These are phyloP conservation scores for Cercospora zeae-maydis DNA, from an alignment of 2,329 filamentous ascomycete genomes.

Conservation along the genomic window DNA sequence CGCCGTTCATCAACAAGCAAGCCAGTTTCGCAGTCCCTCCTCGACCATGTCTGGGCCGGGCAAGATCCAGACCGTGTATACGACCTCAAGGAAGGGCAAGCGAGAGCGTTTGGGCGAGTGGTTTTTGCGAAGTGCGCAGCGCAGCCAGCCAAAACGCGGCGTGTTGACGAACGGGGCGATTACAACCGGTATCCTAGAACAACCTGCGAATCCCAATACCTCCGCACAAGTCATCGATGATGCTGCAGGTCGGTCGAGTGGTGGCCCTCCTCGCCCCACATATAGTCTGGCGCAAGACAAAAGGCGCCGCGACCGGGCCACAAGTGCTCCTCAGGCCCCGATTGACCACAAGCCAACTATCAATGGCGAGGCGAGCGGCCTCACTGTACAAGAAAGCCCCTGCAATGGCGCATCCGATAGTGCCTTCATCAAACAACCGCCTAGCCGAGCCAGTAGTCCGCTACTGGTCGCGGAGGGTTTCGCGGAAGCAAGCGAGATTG, in stretches of 20 bases:
- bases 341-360: neutral
- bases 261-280: neutral
- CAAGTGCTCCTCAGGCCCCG: neutral
- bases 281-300: neutral
- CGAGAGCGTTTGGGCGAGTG: conserved; percentile 9
- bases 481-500: conserved; percentile 6
- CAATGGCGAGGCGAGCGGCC: neutral
- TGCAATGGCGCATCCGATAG: neutral
- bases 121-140: conserved; percentile 6
- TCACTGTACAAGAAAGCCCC: neutral
- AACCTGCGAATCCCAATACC: neutral
- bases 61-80: conserved; percentile 10
- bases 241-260: neutral
- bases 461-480: neutral
- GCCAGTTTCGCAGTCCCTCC: neutral
- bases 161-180: neutral
- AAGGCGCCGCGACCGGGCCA: neutral
- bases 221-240: neutral
- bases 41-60: neutral
- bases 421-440: neutral
- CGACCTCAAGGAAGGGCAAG: conserved; percentile 8
- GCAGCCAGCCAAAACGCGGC: neutral
- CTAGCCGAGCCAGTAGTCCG: neutral
- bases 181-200: neutral
- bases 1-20: neutral